Evolutionary conservation across 192 early-diverging fungal genomes (phyloP), one percentile per base, ranked within the genome.

Genomic region (Coemansia sp.): DNA sequence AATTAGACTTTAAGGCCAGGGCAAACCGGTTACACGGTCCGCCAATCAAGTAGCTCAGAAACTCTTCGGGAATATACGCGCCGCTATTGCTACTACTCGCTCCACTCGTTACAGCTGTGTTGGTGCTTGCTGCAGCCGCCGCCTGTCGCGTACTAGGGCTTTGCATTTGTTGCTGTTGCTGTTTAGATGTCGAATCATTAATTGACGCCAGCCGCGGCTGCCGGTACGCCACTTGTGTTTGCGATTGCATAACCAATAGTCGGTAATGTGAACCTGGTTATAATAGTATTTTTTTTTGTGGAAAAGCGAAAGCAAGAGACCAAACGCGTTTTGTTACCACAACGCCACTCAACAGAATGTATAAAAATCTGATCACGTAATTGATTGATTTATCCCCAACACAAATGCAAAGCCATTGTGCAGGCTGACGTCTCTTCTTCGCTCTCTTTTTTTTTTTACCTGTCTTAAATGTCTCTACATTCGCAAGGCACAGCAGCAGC

Each of bases 21-120:
- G 82, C 77, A 72, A 79, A 79, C 58, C 82, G 62, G 46, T 84
- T 84, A 38, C 75, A 79, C 21, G 76, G 77, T 0, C 82, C 82
- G 5, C 82, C 82, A 9, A 36, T 41, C 37, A 84, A 51, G 36
- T 63, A 84, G 6, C 62, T 45, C 12, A 70, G 19, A 34, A 41
- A 73, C 31, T 84, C 77, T 19, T 84, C 82, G 17, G 50, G 10
- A 21, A 84, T 84, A 53, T 64, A 82, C n/a, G 60, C 37, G 51
- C 46, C 34, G 39, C 39, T 46, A 29, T 17, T 32, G n/a, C 36
- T 21, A 29, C 11, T 64, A n/a, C 42, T 59, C 27, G 25, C 53
- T 17, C 5, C 66, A 12, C 11, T 25, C 53, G 38, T 32, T 17
- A 25, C 34, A 38, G 53, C 39, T 34, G 25, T 12, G 55, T 58